Base-by-base conservation (phyloP, 108 stramenopile genomes). In the Craspedostauros australis region DNA sequence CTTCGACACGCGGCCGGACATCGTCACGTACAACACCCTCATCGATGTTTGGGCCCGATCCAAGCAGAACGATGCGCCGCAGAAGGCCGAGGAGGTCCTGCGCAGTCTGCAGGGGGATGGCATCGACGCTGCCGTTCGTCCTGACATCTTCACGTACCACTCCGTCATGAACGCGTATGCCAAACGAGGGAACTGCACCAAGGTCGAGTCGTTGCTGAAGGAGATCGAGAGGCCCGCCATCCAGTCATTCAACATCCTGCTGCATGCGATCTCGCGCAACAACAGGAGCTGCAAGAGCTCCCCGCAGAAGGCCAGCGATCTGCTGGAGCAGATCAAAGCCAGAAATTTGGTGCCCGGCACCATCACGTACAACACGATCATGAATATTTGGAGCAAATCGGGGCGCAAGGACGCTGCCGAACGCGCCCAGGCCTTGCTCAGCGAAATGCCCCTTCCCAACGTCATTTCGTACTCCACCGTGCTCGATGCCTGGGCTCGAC, bases 101-200 rank as follows among this genome's bases (percentile, higher is more conserved):
- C 48, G 66, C 22, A 46, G 37, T 2, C 32, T 68, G 50, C 57
- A 54, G 48, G 20, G 24, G 12, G 37, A 38, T 27, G 43, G 33
- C n/a, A 57, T 33, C 12, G 30, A 40, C 30, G 23, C 18, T 16
- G 57, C 34, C 2, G 50, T 50, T 22, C 21, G 19, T 7, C 71
- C 71, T 1, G 63, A 64, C 29, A 37, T 60, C 0, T 28, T 55
- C 1, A 51, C 50, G 19, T 72, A 58, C 61, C 64, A 72, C 33
- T 62, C 59, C 24, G 76, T 62, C 27, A 80, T 84, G 32, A 60
- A 76, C 33, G 77, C 75, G 19, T 86, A 77, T 75, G 65, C 51
- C 1, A 67, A 62, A 45, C 76, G 62, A 32, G 86, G 82, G 30
- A n/a, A n/a, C n/a, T n/a, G n/a, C n/a, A n/a, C n/a, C n/a, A n/a